phyloP scores from a whole-genome alignment of 768 basidiomycete species.

The Trametes villosa region DNA sequence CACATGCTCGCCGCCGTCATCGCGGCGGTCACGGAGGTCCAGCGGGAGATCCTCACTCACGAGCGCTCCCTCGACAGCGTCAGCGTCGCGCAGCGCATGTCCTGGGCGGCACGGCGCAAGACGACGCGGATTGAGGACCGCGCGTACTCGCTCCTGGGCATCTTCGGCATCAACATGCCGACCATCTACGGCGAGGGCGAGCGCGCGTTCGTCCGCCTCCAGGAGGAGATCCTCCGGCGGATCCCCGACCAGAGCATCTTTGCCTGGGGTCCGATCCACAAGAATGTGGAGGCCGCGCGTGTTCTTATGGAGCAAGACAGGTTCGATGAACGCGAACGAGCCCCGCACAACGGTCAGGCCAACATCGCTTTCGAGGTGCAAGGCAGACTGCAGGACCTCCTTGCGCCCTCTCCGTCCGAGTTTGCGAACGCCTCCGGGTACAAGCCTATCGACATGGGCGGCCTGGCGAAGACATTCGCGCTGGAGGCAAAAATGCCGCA shows the following conservation, averaged over 20 bases:
- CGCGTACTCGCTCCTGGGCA: too few relatives aligned
- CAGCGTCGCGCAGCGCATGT: slow-evolving; percentile 10
- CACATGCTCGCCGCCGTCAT: background rate
- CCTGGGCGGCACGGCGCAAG: slow-evolving; percentile 3
- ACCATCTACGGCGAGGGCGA: slow-evolving; percentile 11
- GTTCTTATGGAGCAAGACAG: background rate
- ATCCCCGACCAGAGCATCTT: slow-evolving; percentile 8
- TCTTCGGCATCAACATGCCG: slow-evolving; percentile 12
- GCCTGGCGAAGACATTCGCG: background rate
- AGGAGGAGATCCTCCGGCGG: slow-evolving; percentile 6
- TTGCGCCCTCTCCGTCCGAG: background rate
- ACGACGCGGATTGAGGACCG: slow-evolving; percentile 10
- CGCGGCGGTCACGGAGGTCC: background rate
- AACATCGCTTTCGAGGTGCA: background rate
- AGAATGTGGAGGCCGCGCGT: background rate
- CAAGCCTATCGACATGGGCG: background rate
- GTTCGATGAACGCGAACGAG: background rate
- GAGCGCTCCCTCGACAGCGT: background rate
- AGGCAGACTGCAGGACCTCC: background rate
- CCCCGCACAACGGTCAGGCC: background rate
- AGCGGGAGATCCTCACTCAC: background rate
- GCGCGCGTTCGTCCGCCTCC: slow-evolving; percentile 8
- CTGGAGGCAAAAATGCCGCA: background rate
- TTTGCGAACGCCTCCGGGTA: background rate
- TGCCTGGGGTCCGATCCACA: background rate